phyloP scores from a whole-genome alignment of 129 eudicot species.

The Artemisia argyi region DNA sequence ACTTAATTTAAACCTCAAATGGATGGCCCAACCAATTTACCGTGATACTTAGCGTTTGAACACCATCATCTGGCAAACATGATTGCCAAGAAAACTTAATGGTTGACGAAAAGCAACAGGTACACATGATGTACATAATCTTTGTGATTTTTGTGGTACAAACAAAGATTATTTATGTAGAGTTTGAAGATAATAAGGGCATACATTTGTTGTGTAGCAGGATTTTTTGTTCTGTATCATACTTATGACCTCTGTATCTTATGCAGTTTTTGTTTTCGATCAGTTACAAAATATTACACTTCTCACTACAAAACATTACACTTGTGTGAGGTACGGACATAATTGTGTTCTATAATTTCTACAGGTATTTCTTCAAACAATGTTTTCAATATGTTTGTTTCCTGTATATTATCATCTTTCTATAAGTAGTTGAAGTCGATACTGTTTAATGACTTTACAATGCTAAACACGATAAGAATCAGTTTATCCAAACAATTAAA shows the following conservation, averaged over 20 bases:
- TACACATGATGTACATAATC: constrained; percentile 31
- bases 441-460: no score
- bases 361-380: no score
- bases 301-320: background rate
- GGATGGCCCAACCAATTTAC: constrained; percentile 80
- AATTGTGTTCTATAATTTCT: background rate
- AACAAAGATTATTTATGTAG: constrained; percentile 17
- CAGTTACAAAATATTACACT: background rate
- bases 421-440: no score
- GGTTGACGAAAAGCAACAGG: background rate
- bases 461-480: no score
- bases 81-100: no score
- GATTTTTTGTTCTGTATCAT: constrained; percentile 30
- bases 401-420: no score
- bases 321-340: no score
- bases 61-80: no score
- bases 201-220: constrained; percentile 21
- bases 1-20: constrained; percentile 70
- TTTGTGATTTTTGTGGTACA: constrained; percentile 31
- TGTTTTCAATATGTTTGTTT: no score
- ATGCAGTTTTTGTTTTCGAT: background rate
- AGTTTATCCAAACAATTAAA: no score
- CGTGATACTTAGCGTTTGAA: constrained; percentile 31
- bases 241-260: background rate
- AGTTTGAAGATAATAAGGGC: constrained; percentile 24